Evolutionary conservation across 2,329 filamentous ascomycete genomes (phyloP).

Genomic region (Podosphaera xanthii): DNA sequence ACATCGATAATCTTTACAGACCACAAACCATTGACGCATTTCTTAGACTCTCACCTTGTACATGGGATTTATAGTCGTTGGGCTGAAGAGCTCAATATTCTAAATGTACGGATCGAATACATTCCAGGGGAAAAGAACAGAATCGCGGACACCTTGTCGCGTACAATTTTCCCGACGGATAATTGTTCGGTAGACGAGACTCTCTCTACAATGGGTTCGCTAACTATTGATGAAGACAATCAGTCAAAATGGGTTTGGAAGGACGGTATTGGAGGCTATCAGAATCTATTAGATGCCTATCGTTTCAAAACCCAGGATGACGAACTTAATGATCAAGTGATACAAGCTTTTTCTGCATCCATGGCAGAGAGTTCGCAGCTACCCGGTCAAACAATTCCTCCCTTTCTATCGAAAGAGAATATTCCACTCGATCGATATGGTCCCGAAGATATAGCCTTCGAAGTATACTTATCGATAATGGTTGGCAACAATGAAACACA

Average conservation of each 20-base stretch:
- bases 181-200: background rate
- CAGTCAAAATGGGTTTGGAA: background rate
- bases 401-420: background rate
- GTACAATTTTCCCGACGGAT: background rate
- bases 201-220: background rate
- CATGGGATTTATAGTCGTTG: background rate
- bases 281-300: background rate
- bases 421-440: background rate
- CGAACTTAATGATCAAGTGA: background rate
- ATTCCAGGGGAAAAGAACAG: background rate
- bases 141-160: background rate
- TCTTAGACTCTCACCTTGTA: background rate
- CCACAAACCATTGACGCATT: background rate
- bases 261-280: background rate
- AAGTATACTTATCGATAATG: background rate
- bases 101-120: background rate
- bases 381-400: too few relatives aligned
- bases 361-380: too few relatives aligned
- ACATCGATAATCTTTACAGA: too few relatives aligned
- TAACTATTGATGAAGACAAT: background rate
- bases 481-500: background rate
- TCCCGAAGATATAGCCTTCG: background rate
- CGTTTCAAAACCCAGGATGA: background rate
- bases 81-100: too few relatives aligned
- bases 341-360: background rate